Evolutionary conservation across 345 rosid species (phyloP).

Genomic region (Psidium friedrichsthalianum): DNA sequence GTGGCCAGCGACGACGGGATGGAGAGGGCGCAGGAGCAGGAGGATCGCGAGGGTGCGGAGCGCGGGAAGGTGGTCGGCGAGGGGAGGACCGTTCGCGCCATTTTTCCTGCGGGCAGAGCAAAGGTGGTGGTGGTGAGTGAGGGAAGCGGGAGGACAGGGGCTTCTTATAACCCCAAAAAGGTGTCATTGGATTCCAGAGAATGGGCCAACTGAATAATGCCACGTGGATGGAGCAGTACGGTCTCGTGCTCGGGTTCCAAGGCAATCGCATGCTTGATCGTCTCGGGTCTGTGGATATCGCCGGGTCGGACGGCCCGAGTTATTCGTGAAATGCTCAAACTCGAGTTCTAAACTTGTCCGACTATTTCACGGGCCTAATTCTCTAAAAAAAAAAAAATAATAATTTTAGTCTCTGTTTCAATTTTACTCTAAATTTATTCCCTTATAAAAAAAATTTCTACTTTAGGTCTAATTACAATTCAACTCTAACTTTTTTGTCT

Average conservation of each 20-base stretch:
- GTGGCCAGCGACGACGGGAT: conserved; percentile 23
- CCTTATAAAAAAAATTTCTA: no score
- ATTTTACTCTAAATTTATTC: no score
- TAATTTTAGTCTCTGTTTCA: no score
- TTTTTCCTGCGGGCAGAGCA: conserved; percentile 2
- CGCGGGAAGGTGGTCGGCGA: conserved; percentile 11
- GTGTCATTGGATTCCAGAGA: conserved; percentile 66
- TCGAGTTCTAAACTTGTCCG: not conserved
- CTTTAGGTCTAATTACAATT: no score
- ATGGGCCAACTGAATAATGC: conserved; percentile 5
- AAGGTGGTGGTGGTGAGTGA: not conserved
- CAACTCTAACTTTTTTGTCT: no score
- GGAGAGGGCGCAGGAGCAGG: conserved; percentile 19
- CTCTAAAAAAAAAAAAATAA: no score
- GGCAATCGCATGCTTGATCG: conserved; percentile 28
- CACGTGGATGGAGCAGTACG: conserved; percentile 34
- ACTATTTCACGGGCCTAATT: not conserved
- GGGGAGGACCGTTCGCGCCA: conserved; percentile 60
- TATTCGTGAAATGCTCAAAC: not conserved
- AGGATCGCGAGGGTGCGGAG: conserved; percentile 9
- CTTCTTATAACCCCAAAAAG: conserved; percentile 37
- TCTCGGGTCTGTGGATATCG: not conserved
- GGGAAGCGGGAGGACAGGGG: not conserved
- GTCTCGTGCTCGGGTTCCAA: conserved; percentile 17
- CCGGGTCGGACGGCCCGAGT: not conserved